Percentiles rank a stretch among this genome's conserved stretches.
Conservation (phyloP, 176 grass and related monocot species). For the Tillandsia fasciculata region DNA sequence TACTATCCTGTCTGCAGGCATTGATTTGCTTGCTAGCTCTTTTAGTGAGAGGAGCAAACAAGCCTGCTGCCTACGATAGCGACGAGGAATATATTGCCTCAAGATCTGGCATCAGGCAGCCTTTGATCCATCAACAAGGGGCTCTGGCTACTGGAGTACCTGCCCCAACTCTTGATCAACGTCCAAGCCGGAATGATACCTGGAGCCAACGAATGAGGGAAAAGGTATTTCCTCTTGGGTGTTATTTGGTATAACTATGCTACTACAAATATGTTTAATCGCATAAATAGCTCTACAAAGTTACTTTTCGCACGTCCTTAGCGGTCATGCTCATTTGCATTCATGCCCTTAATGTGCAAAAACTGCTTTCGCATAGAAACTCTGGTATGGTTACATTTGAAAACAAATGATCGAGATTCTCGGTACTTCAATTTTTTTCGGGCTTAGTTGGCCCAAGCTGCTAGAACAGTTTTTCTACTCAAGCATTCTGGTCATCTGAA, state of each 20-base stretch:
- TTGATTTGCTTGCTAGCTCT: slow-evolving; percentile 71
- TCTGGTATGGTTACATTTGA: too few species aligned
- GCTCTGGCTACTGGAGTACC: slow-evolving; percentile 53
- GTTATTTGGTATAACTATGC: not conserved
- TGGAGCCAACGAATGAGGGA: slow-evolving; percentile 98
- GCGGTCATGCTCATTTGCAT: too few species aligned
- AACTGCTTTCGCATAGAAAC: too few species aligned
- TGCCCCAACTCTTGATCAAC: slow-evolving; percentile 67
- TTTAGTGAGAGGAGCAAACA: slow-evolving; percentile 77
- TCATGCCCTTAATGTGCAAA: too few species aligned
- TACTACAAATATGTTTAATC: slow-evolving; percentile 4
- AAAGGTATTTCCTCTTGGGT: slow-evolving; percentile 46
- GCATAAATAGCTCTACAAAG: not conserved
- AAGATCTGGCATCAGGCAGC: slow-evolving; percentile 49
- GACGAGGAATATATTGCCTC: slow-evolving; percentile 70
- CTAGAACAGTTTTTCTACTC: too few species aligned
- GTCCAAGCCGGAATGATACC: slow-evolving; percentile 60
- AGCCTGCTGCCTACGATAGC: slow-evolving; percentile 73
- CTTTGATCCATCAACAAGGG: slow-evolving; percentile 55
- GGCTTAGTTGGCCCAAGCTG: too few species aligned
- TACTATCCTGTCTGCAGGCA: slow-evolving; percentile 31
- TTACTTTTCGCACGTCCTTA: too few species aligned
- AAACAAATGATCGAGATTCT: too few species aligned
- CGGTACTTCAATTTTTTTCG: too few species aligned
- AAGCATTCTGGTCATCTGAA: too few species aligned